Conservation (phyloP, 768 basidiomycete genomes). For the Pleurotus citrinopileatus region DNA sequence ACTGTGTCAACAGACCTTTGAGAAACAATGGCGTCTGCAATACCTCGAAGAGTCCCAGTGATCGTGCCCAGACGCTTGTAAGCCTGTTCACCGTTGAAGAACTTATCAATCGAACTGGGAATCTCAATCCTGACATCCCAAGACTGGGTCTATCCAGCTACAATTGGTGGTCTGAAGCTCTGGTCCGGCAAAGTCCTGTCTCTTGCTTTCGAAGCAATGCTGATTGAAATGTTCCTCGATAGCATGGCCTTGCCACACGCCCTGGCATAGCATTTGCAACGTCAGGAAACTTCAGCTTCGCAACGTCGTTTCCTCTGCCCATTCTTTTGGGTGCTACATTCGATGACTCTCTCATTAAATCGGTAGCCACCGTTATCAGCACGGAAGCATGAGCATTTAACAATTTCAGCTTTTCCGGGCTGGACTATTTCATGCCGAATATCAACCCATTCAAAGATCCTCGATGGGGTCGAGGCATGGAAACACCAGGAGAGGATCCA, state of each 20-base stretch:
- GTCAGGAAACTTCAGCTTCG: constrained; percentile 51
- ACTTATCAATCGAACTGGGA: constrained; percentile 49
- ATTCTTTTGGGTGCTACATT: constrained; percentile 55
- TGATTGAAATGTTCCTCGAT: not conserved
- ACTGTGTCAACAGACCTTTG: constrained; percentile 46
- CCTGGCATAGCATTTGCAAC: constrained; percentile 50
- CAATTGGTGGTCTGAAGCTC: constrained; percentile 59
- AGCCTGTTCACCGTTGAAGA: constrained; percentile 48
- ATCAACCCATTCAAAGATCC: constrained; percentile 60
- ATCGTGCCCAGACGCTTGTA: constrained; percentile 48
- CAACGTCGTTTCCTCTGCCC: constrained; percentile 58
- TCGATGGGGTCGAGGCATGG: constrained; percentile 61
- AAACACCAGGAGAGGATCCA: constrained; percentile 61
- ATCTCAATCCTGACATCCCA: constrained; percentile 48
- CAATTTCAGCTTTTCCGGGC: constrained; percentile 48
- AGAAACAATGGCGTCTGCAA: constrained; percentile 46
- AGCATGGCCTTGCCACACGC: constrained; percentile 56
- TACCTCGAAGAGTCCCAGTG: constrained; percentile 35
- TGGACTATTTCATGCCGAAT: constrained; percentile 59
- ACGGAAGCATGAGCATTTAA: constrained; percentile 60
- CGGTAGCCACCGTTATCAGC: constrained; percentile 49
- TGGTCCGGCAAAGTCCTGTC: constrained; percentile 33
- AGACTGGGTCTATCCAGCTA: constrained; percentile 55
- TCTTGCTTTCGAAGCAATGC: not conserved
- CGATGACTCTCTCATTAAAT: constrained; percentile 49